phyloP scores from a whole-genome alignment of 805 yeast species.

The Candida easanensis region DNA sequence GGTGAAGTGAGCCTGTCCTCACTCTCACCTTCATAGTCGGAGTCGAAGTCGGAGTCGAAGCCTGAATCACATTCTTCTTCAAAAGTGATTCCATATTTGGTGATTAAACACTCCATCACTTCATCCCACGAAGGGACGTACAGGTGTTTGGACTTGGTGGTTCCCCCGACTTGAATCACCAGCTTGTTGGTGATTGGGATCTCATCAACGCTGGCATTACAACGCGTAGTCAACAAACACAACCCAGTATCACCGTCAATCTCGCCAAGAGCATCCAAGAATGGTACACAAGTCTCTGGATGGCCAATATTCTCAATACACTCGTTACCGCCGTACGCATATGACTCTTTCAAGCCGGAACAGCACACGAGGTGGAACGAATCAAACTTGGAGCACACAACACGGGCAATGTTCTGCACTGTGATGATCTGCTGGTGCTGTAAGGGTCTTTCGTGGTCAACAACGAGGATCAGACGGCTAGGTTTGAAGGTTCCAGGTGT shows the following conservation, averaged over 20 bases:
- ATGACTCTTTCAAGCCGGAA: conserved; percentile 6
- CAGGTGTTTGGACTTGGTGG: neutral
- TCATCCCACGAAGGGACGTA: conserved; percentile 23
- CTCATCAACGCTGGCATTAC: conserved; percentile 1
- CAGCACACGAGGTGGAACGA: conserved; percentile 17
- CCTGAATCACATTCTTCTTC: conserved; percentile 15
- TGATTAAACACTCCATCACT: conserved; percentile 25
- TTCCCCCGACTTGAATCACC: conserved; percentile 16
- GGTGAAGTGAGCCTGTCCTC: neutral
- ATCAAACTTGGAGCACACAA: conserved; percentile 15
- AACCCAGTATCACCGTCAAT: conserved; percentile 9
- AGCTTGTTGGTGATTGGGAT: conserved; percentile 18
- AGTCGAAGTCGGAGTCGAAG: conserved; percentile 17
- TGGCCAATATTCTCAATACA: conserved; percentile 4
- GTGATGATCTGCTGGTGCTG: conserved; percentile 6
- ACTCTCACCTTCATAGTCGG: conserved; percentile 1
- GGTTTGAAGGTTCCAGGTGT: conserved; percentile 16
- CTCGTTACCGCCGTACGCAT: conserved; percentile 6
- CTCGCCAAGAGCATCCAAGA: neutral
- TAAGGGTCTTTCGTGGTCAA: conserved; percentile 20
- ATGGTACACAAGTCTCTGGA: neutral
- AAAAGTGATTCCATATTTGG: conserved; percentile 16
- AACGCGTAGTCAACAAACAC: conserved; percentile 19
- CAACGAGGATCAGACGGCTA: conserved; percentile 13
- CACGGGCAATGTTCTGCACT: conserved; percentile 24